Evolutionary conservation across 2,329 filamentous ascomycete species (phyloP), one percentile per base, ranked within the genome.

Genomic region (Thermomyces lanuginosus): DNA sequence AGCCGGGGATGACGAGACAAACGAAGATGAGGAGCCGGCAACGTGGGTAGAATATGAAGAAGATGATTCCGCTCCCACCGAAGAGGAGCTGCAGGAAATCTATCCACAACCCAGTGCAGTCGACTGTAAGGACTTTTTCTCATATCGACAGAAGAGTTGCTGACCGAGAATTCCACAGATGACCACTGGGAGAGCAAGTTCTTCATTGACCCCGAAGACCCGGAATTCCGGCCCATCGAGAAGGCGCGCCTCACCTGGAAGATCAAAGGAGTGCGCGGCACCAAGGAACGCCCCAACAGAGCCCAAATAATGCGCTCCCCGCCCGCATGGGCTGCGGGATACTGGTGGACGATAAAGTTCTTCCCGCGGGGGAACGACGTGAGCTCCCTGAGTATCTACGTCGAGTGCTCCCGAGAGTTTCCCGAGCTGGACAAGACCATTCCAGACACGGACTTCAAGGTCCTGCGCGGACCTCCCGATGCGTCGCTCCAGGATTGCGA

Each of bases 301-400:
- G 60, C 64, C 19, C 56, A 61, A 21, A 53, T 73, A 35, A 69
- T 73, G 61, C 63, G 61, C 16, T 74, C 70, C 4, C 64, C 60
- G 0, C 43, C 59, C 4, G 63, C 68, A 7, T 60, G 49, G 14
- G 54, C 74, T 30, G 70, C 66, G 11, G 69, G 66, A 11, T 63
- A 66, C 34, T 69, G 72, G 42, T 75, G 69, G 69, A 68, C 64
- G 29, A 66, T 75, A 52, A 74, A 74, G 44, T 68, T 73, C 42
- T 73, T 69, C 37, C 70, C 70, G 2, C 60, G 61, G 22, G 70
- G 70, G 11, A 71, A 73, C 39, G 62, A 65, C 36, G 61, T 64
- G 2, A 60, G 63, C 20, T 65, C 65, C 16, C 43, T 73, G 27
- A 72, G 68, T 36, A 56, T 72, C 13, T 75, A 73, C 37, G 49